Evolutionary conservation across 331 rosid genomes (phyloP).

Genomic region (Quercus tomentella): DNA sequence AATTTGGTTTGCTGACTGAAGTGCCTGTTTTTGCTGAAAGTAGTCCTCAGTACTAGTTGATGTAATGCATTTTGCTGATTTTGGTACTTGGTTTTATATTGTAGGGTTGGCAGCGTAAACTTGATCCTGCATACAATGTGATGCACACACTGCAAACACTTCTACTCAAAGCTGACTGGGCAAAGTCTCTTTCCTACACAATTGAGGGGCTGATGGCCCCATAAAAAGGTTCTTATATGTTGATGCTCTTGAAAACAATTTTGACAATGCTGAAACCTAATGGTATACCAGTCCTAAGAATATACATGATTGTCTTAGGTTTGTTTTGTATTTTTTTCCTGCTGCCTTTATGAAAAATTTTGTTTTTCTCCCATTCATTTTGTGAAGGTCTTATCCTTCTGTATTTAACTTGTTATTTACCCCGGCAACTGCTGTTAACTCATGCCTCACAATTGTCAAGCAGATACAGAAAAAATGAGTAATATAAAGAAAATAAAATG

Average conservation of each 20-base stretch:
- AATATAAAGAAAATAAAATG: neutral
- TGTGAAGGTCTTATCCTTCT: constrained; percentile 24
- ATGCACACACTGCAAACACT: constrained; percentile 91
- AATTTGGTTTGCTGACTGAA: neutral
- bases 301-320: constrained; percentile 13
- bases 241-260: constrained; percentile 46
- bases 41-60: neutral
- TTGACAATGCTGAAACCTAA: constrained; percentile 38
- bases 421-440: constrained; percentile 13
- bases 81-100: constrained; percentile 16
- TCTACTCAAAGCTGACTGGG: constrained; percentile 96
- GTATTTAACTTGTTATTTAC: constrained; percentile 16
- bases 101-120: constrained; percentile 99
- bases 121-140: constrained; percentile 86
- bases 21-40: neutral
- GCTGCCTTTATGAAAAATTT: neutral
- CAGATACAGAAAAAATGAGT: neutral
- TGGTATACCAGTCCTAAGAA: constrained; percentile 30
- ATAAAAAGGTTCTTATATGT: constrained; percentile 26
- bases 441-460: constrained; percentile 23
- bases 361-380: neutral
- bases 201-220: constrained; percentile 99
- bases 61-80: constrained; percentile 10
- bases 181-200: constrained; percentile 83
- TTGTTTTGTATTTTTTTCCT: neutral